These are phyloP conservation scores for Arthroderma sp. DNA, from an alignment of 2,329 filamentous ascomycete genomes.

Conservation along the genomic window DNA sequence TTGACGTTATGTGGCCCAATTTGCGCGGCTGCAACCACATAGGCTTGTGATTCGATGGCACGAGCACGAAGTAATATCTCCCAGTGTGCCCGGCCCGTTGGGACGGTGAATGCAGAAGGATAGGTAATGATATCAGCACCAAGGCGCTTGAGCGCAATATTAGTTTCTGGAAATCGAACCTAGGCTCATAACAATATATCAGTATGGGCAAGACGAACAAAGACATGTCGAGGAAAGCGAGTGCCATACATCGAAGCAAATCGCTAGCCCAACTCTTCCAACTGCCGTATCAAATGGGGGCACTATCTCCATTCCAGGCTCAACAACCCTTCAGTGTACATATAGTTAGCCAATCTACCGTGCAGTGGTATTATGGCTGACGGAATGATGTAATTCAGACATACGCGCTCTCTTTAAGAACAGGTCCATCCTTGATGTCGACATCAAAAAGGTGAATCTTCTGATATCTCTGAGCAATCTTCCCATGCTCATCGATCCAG, in stretches of 20 bases:
- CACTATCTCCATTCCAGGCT: constrained; percentile 44
- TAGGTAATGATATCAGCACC: constrained; percentile 69
- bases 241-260: constrained; percentile 65
- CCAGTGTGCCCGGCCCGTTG: constrained; percentile 80
- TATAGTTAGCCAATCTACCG: too few relatives aligned
- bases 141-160: constrained; percentile 51
- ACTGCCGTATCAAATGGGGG: constrained; percentile 60
- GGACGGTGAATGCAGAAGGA: constrained; percentile 79
- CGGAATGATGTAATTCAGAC: background rate
- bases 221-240: background rate
- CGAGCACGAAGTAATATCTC: constrained; percentile 61
- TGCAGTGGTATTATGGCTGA: too few relatives aligned
- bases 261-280: constrained; percentile 63
- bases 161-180: constrained; percentile 67
- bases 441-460: constrained; percentile 87
- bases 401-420: constrained; percentile 47
- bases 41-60: constrained; percentile 80
- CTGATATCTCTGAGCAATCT: constrained; percentile 56
- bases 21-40: constrained; percentile 77
- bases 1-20: constrained; percentile 61
- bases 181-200: constrained; percentile 13
- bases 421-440: constrained; percentile 43
- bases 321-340: too few relatives aligned
- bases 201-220: background rate
- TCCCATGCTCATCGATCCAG: constrained; percentile 51